Conservation (phyloP, 768 basidiomycete genomes). For the Epithele typhae region DNA sequence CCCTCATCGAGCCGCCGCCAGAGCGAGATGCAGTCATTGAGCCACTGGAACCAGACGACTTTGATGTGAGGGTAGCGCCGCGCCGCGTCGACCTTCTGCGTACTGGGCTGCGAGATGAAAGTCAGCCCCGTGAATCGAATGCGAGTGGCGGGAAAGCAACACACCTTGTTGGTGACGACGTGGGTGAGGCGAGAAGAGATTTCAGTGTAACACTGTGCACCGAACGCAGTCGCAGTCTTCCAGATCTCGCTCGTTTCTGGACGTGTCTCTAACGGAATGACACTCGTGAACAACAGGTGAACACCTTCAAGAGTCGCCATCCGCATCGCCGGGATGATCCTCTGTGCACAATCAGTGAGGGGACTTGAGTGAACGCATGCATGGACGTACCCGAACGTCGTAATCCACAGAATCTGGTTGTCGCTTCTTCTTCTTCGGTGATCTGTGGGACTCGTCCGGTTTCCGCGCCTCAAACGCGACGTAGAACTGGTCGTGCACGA, state of each 20-base stretch:
- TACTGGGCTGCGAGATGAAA: slow-evolving; percentile 57
- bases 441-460: slow-evolving; percentile 23
- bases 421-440: slow-evolving; percentile 28
- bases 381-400: slow-evolving; percentile 71
- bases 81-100: slow-evolving; percentile 87
- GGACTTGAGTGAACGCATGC: background rate
- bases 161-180: slow-evolving; percentile 85
- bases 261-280: slow-evolving; percentile 84
- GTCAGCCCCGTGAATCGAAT: background rate
- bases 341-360: slow-evolving; percentile 40
- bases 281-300: slow-evolving; percentile 88
- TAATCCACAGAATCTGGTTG: slow-evolving; percentile 31
- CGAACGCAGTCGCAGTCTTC: slow-evolving; percentile 83
- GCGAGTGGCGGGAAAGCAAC: slow-evolving; percentile 15
- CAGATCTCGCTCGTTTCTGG: slow-evolving; percentile 83
- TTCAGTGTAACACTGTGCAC: slow-evolving; percentile 75
- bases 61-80: slow-evolving; percentile 71
- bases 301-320: slow-evolving; percentile 70
- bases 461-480: slow-evolving; percentile 49
- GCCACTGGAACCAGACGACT: slow-evolving; percentile 88
- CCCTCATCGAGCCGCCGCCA: slow-evolving; percentile 82
- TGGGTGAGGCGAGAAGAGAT: slow-evolving; percentile 72
- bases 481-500: slow-evolving; percentile 79
- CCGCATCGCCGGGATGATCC: slow-evolving; percentile 82
- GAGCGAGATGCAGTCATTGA: slow-evolving; percentile 83